A percentile compares a stretch with the other conserved stretches of the same genome.
phyloP scores from a whole-genome alignment of 2,329 filamentous ascomycete species.

The Colletotrichum abscissum region DNA sequence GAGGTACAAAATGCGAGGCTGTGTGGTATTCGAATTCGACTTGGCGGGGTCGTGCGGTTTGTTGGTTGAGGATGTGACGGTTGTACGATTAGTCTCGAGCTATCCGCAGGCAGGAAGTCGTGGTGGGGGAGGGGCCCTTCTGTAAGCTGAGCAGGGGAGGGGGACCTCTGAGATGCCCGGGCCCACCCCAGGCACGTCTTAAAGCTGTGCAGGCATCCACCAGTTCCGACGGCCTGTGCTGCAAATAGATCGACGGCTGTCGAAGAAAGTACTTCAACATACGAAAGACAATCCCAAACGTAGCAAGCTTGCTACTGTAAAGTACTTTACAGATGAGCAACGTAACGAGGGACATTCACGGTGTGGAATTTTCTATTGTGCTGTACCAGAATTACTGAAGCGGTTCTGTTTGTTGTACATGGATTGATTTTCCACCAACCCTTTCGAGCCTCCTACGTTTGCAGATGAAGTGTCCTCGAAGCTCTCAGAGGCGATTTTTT shows the following conservation, averaged over 20 bases:
- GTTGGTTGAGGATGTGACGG: slow-evolving; percentile 9
- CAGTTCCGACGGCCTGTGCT: neutral
- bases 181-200: neutral
- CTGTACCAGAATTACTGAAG: neutral
- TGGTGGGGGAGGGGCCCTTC: slow-evolving; percentile 32
- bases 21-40: neutral
- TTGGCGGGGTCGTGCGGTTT: neutral
- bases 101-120: slow-evolving; percentile 15
- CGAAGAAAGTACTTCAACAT: neutral
- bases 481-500: slow-evolving; percentile 25
- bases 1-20: neutral
- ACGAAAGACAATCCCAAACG: neutral
- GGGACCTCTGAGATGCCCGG: neutral
- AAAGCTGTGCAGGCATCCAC: neutral
- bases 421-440: neutral
- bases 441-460: neutral
- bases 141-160: slow-evolving; percentile 17
- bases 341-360: neutral
- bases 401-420: slow-evolving; percentile 1
- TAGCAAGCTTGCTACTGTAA: neutral
- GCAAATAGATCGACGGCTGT: neutral
- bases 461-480: slow-evolving; percentile 6
- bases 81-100: slow-evolving; percentile 9
- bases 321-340: neutral
- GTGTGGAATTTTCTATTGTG: neutral